These are phyloP conservation scores for Eucalyptus tenuipes DNA, from an alignment of 345 rosid species.

Conservation along the genomic window DNA sequence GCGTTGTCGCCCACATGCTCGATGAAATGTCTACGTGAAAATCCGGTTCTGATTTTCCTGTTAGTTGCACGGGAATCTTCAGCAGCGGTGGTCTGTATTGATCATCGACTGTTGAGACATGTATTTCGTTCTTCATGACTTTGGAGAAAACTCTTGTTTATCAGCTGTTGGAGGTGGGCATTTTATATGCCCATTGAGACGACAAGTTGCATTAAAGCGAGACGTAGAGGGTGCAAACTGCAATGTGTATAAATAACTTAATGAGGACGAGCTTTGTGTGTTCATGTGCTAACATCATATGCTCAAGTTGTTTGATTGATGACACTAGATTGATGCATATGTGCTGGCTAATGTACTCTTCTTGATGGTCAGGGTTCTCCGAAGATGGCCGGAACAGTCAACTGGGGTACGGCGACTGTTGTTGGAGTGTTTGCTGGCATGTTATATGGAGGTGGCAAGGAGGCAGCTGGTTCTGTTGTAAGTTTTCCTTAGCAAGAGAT, in stretches of 20 bases:
- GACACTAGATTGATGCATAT: neutral
- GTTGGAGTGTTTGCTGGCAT: constrained; percentile 85
- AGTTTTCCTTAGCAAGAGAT: constrained; percentile 1
- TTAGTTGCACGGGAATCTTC: neutral
- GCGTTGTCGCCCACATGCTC: neutral
- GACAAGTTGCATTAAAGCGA: neutral
- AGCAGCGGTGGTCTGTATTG: neutral
- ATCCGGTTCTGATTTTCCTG: neutral
- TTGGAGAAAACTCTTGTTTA: neutral
- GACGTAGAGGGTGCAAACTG: neutral
- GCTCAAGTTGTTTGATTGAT: neutral
- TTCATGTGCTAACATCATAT: neutral
- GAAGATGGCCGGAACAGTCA: constrained; percentile 59
- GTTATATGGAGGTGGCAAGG: constrained; percentile 93
- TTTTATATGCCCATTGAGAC: neutral
- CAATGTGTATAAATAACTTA: neutral
- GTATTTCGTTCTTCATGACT: neutral
- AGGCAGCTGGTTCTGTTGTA: constrained; percentile 90
- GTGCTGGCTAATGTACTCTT: neutral
- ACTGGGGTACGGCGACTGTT: constrained; percentile 86
- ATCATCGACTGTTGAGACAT: neutral
- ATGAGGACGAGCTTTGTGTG: neutral
- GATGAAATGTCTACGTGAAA: neutral
- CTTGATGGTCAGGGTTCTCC: constrained; percentile 20
- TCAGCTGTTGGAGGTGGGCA: neutral